Evolutionary conservation across 2,329 filamentous ascomycete genomes (phyloP), one percentile per base, ranked within the genome.

Genomic region (Xylaria sp.): DNA sequence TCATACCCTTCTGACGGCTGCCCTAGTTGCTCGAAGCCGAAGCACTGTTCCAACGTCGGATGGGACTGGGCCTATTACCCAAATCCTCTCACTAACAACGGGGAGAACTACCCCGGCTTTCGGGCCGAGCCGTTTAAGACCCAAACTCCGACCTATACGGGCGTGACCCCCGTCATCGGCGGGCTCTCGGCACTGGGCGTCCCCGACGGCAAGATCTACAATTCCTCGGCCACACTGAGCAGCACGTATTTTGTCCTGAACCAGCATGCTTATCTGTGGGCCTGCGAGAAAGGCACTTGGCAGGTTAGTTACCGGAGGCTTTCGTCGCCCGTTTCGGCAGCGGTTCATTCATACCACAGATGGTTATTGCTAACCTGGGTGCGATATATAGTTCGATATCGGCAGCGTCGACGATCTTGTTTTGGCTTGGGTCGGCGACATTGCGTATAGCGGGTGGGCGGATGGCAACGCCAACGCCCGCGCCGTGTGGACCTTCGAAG

Each of bases 51-150:
- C 35, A 67, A 68, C 58, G 46, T 49, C 1, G 67, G 68, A 5
- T 68, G 64, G 60, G 68, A 70, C 60, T 70, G 67, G 67, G 67
- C 67, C 11, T 68, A 70, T 53, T 68, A 68, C 60, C 63, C 59
- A 38, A 70, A 67, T 60, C 62, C 65, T 4, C 54, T 64, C 3
- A 54, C 48, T 47, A 67, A 70, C 60, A 48, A 43, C 38, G 68
- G 65, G 44, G 60, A 63, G 31, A 58, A 59, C 33, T 67, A 70
- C 40, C 65, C 67, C 3, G 60, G 58, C 27, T 70, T 70, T 56
- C 55, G 62, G 13, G 64, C 61, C 4, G 65, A 67, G 25, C 35
- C 43, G n/a, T 66, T 55, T 62, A 70, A 70, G 60, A 58, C 56
- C 3, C 23, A 41, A 19, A 37, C 54, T 4, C 64, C 67, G 3